Evolutionary conservation across 192 early-diverging fungal species (phyloP).

Genomic region (Coemansia sp.): DNA sequence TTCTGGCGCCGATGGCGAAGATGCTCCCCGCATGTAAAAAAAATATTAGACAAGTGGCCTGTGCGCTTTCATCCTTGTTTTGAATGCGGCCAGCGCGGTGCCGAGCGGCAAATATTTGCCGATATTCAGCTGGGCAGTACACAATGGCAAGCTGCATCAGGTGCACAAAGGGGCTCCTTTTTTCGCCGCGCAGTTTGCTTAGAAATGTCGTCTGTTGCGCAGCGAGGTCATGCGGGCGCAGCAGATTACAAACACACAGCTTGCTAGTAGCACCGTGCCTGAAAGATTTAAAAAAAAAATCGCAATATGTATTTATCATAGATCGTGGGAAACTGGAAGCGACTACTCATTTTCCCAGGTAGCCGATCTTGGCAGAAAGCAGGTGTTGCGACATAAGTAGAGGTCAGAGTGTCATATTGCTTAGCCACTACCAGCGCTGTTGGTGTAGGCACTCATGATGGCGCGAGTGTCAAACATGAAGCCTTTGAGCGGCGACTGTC

Average conservation of each 20-base stretch:
- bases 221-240: background rate
- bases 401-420: background rate
- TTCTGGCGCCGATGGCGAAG: background rate
- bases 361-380: background rate
- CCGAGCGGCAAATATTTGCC: background rate
- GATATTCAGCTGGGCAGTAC: background rate
- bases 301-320: background rate
- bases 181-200: background rate
- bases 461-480: slow-evolving; percentile 39
- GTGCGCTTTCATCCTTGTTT: background rate
- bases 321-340: slow-evolving; percentile 6
- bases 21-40: background rate
- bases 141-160: background rate
- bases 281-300: background rate
- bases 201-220: background rate
- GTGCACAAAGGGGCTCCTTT: background rate
- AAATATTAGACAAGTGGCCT: background rate
- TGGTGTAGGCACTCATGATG: slow-evolving; percentile 42
- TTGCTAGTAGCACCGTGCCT: background rate
- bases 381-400: background rate
- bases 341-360: background rate
- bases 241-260: background rate
- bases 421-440: slow-evolving; percentile 10
- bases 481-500: slow-evolving; percentile 13
- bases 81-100: background rate